Percentiles rank a stretch among this genome's conserved stretches.
Evolutionary conservation across 306 rosid species (phyloP).

Genomic region (Alnus rubra): DNA sequence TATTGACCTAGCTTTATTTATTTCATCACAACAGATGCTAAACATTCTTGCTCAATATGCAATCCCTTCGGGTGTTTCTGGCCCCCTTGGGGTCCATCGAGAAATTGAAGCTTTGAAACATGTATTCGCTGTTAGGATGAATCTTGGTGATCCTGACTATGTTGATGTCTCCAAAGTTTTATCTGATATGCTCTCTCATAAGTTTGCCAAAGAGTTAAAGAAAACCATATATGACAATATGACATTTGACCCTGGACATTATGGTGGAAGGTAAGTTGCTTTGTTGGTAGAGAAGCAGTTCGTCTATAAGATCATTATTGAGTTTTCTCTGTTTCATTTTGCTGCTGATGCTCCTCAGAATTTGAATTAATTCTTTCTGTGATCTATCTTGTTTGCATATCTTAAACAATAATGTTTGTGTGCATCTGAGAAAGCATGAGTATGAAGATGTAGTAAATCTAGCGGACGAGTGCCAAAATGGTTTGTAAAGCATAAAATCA

Average conservation of each 20-base stretch:
- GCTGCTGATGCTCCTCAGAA: neutral
- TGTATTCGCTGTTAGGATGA: slow-evolving; percentile 70
- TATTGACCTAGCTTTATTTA: slow-evolving; percentile 14
- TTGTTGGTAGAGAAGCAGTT: slow-evolving; percentile 4
- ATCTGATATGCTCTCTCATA: slow-evolving; percentile 73
- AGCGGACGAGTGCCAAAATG: neutral
- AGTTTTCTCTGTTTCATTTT: neutral
- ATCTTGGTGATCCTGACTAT: slow-evolving; percentile 86
- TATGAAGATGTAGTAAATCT: neutral
- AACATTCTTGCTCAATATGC: slow-evolving; percentile 71
- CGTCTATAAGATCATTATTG: slow-evolving; percentile 1
- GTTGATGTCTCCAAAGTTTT: slow-evolving; percentile 55
- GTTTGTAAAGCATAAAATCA: neutral
- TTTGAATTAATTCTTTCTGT: neutral
- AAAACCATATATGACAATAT: slow-evolving; percentile 58
- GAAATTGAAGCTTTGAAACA: slow-evolving; percentile 82
- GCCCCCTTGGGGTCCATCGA: slow-evolving; percentile 69
- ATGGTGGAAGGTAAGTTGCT: slow-evolving; percentile 67
- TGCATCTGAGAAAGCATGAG: neutral
- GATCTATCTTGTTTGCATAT: neutral
- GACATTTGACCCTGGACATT: slow-evolving; percentile 65
- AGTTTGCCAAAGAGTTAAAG: slow-evolving; percentile 60
- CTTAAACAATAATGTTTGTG: neutral
- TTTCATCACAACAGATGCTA: slow-evolving; percentile 54
- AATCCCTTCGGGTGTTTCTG: slow-evolving; percentile 59